phyloP scores from a whole-genome alignment of 768 basidiomycete species.

The Lactarius sp. region DNA sequence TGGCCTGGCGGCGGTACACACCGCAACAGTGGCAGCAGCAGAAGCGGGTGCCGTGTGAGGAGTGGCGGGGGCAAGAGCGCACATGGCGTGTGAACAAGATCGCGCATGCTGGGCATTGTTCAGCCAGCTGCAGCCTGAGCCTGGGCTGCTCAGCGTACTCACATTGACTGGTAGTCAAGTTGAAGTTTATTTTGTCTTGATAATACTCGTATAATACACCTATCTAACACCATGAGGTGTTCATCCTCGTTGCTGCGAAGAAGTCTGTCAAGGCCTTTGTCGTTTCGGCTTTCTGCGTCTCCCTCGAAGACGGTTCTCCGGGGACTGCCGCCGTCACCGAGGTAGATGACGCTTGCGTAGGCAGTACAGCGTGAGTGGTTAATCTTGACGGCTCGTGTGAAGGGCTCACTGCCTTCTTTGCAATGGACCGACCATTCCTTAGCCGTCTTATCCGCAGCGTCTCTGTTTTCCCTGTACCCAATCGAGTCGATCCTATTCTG shows the following conservation, averaged over 20 bases:
- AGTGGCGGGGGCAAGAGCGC: too few species aligned
- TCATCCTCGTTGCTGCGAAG: slow-evolving; percentile 61
- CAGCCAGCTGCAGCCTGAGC: too few species aligned
- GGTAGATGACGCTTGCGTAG: slow-evolving; percentile 27
- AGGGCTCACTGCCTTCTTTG: slow-evolving; percentile 32
- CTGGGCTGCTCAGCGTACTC: too few species aligned
- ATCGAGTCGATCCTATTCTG: slow-evolving; percentile 72
- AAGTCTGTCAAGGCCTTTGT: slow-evolving; percentile 70
- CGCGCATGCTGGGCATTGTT: too few species aligned
- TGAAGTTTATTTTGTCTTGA: too few species aligned
- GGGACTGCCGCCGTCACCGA: slow-evolving; percentile 29
- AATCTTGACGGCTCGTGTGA: not conserved
- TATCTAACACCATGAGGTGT: too few species aligned
- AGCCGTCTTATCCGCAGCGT: slow-evolving; percentile 46
- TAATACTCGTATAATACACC: too few species aligned
- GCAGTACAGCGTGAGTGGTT: not conserved
- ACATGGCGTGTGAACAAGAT: too few species aligned
- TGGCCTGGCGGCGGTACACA: too few species aligned
- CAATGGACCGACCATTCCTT: slow-evolving; percentile 23
- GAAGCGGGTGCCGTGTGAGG: too few species aligned
- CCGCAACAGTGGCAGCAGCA: too few species aligned
- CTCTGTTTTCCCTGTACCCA: slow-evolving; percentile 74
- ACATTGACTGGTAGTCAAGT: too few species aligned
- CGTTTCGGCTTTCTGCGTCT: slow-evolving; percentile 33
- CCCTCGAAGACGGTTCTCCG: slow-evolving; percentile 29